Base-by-base conservation (phyloP, 2,329 filamentous ascomycete genomes). In the Emericellopsis cladophorae region DNA sequence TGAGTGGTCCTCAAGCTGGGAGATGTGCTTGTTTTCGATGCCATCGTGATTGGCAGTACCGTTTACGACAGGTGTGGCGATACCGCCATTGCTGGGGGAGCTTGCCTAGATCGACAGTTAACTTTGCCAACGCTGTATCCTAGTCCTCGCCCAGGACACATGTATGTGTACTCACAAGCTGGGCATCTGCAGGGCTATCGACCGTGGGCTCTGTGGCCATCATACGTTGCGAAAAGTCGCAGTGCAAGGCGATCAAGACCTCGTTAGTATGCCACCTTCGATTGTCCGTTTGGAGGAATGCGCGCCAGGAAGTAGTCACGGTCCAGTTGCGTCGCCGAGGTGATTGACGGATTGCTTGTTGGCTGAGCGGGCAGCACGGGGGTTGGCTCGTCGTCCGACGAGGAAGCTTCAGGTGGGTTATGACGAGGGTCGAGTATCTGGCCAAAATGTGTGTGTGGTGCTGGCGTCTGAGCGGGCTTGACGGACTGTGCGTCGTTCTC, bases 201-300 rank as follows among this genome's bases (percentile, higher is more conserved):
- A 66, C 62, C 57, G 66, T 65, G 65, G 68, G 66, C 70, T 74
- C 74, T 68, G 72, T 72, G 69, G 73, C 74, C 74, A 78, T 78
- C 72, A 74, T 78, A 71, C 72, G 72, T 69, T 60, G 62, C 65
- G 57, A 57, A 52, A 54, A 54, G 56, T 52, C 55, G 54, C 57
- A 53, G 51, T 54, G 57, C 42, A 29, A 29, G 9, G 26, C 26
- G 26, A 24, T 26, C 21, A 38, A 29, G 26, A 29, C 12, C 9
- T 29, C 26, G 26, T 29, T 29, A 12, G 9, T 21, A 21, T 29
- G 26, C 31, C 36, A 24, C 21, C 22, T 4, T 38, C 21, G 36
- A 31, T 35, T 7, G 33, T 10, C 9, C 33, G 12, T 9, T 24
- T 6, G 22, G 21, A 4, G 36, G 31, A 15, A 21, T 35, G 18